phyloP scores from a whole-genome alignment of 352 stramenopile genomes.

The Peronosclerospora sorghi region DNA sequence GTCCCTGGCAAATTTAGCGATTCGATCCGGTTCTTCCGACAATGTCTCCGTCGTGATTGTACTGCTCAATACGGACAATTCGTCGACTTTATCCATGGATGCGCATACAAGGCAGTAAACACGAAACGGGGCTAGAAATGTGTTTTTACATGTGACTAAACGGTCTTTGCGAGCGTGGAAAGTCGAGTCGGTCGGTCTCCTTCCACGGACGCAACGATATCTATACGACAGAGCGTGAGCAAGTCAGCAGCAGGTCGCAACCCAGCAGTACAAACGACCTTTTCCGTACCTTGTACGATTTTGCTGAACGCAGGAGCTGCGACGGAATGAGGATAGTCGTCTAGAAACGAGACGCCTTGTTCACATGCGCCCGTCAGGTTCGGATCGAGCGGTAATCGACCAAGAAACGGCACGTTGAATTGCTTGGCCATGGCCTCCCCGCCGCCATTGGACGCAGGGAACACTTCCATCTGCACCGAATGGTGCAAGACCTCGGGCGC shows the following conservation, averaged over 20 bases:
- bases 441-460: constrained; percentile 76
- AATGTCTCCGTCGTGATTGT: constrained; percentile 85
- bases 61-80: constrained; percentile 47
- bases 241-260: neutral
- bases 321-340: constrained; percentile 73
- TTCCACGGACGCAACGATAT: constrained; percentile 46
- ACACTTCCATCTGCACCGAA: constrained; percentile 85
- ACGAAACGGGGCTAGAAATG: neutral
- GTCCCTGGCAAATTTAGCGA: constrained; percentile 75
- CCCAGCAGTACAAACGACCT: neutral
- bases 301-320: constrained; percentile 56
- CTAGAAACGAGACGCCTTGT: constrained; percentile 88
- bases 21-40: constrained; percentile 78
- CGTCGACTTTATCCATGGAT: constrained; percentile 18
- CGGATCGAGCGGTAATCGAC: constrained; percentile 93
- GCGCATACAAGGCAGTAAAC: constrained; percentile 13
- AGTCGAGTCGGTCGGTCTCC: constrained; percentile 13
- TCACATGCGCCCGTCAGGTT: constrained; percentile 96
- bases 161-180: no score
- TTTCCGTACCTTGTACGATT: constrained; percentile 48
- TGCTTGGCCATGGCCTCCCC: constrained; percentile 91
- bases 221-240: constrained; percentile 11
- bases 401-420: constrained; percentile 95
- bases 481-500: constrained; percentile 64
- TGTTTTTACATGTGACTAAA: no score